Evolutionary conservation across 129 eudicot species (phyloP).

Genomic region (Gnaphalium uliginosum): DNA sequence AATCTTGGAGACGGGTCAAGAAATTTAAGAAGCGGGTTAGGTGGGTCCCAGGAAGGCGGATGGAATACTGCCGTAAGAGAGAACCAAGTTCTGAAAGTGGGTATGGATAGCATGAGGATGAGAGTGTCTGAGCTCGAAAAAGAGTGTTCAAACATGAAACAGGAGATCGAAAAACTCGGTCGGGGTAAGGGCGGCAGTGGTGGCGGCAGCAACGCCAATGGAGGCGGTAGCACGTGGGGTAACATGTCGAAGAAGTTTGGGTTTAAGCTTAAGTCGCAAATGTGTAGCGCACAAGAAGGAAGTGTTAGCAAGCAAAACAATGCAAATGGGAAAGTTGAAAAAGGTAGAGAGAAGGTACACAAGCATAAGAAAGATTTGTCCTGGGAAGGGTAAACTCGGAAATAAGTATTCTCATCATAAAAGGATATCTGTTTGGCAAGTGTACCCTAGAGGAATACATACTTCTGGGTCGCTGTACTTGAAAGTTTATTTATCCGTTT

Average conservation of each 20-base stretch:
- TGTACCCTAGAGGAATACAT: slow-evolving; percentile 6
- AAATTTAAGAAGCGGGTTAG: slow-evolving; percentile 70
- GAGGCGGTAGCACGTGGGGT: slow-evolving; percentile 60
- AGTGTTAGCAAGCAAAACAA: slow-evolving; percentile 70
- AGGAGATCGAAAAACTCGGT: slow-evolving; percentile 85
- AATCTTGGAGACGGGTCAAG: slow-evolving; percentile 78
- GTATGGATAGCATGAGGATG: slow-evolving; percentile 92
- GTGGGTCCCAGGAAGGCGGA: slow-evolving; percentile 65
- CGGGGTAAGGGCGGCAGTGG: slow-evolving; percentile 44
- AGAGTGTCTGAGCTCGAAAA: slow-evolving; percentile 95
- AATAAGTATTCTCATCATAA: slow-evolving; percentile 8
- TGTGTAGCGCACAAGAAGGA: slow-evolving; percentile 99
- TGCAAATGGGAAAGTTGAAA: slow-evolving; percentile 53
- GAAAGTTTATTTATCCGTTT: neutral
- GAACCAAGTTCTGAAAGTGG: slow-evolving; percentile 91
- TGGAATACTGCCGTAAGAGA: slow-evolving; percentile 86
- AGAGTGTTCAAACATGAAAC: slow-evolving; percentile 86
- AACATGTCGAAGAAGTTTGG: slow-evolving; percentile 80
- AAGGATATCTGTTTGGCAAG: slow-evolving; percentile 14
- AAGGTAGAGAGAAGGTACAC: slow-evolving; percentile 53
- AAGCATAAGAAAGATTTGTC: slow-evolving; percentile 63
- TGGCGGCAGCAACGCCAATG: slow-evolving; percentile 4
- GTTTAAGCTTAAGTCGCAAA: slow-evolving; percentile 75
- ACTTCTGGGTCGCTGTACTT: neutral
- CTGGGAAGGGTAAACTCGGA: slow-evolving; percentile 37